Evolutionary conservation across 306 rosid genomes (phyloP), one percentile per base, ranked within the genome.

Genomic region (Lathyrus sativus): DNA sequence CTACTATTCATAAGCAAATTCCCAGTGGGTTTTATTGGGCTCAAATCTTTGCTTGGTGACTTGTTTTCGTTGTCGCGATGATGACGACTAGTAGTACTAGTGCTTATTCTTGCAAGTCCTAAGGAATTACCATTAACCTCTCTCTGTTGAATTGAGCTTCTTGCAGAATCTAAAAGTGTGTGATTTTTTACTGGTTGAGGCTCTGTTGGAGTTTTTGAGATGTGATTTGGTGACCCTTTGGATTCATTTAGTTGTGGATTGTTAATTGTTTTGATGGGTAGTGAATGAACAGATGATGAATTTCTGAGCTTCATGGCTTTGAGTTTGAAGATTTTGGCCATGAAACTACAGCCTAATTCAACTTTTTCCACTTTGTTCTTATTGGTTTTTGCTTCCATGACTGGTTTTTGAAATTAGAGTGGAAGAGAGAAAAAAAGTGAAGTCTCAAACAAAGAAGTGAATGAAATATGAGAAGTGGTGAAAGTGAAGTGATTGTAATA

Each of bases 211-310:
- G 69, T 65, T 64, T 56, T 76, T 57, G 83, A 31, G 38, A 61
- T 63, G 14, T 78, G 66, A 48, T 51, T 66, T 46, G 65, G 48
- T 45, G 76, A 39, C 29, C 45, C 76, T 38, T 70, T 72, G 38
- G 53, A 44, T 29, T 81, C 71, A 9, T 42, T 72, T 65, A 12
- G 39, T 22, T 63, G 68, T 67, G 62, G 70, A 48, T 57, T 75
- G 79, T 55, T 65, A 68, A 51, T 54, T 33, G 62, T 2, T 43
- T 70, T 85, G 18, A 89, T 6, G 19, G 95, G 91, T 2, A 95
- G 77, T 42, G 96, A 95, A 79, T 87, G 86, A 42, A 91, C 91
- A 44, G 89, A 81, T 35, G 89, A 81, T 35, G 95, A 80, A 71
- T 91, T 91, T 73, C 83, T 88, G 2, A 77, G 77, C 85, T 76